These are phyloP conservation scores for Ochromonas danica DNA, from an alignment of 108 stramenopile genomes.

Conservation along the genomic window DNA sequence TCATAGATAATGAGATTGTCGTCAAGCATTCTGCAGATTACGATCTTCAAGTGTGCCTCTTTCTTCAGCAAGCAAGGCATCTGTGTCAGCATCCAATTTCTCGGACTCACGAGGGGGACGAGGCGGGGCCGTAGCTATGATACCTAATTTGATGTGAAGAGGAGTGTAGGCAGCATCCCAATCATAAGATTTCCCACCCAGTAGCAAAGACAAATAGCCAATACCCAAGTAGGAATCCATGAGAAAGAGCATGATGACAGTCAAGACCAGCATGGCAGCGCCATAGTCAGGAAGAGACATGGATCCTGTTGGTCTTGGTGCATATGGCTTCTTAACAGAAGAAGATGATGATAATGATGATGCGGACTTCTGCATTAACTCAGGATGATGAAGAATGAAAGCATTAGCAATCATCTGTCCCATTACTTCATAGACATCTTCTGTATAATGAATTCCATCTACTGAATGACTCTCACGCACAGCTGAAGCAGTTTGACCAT, in stretches of 20 bases:
- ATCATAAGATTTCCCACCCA: neutral
- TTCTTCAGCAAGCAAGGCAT: neutral
- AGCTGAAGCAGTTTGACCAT: neutral
- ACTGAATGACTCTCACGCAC: neutral
- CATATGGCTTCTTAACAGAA: constrained; percentile 5
- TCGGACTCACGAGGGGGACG: neutral
- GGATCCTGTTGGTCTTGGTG: constrained; percentile 20
- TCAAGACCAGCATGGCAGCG: neutral
- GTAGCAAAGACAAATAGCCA: constrained; percentile 8
- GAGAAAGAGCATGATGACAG: constrained; percentile 14
- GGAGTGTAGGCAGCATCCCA: constrained; percentile 27
- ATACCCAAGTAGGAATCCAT: constrained; percentile 29
- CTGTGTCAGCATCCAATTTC: too few species aligned
- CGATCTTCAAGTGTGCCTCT: too few species aligned
- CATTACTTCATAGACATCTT: constrained; percentile 27
- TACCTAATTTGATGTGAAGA: neutral
- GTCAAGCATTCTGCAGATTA: too few species aligned
- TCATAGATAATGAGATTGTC: too few species aligned
- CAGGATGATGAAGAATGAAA: neutral
- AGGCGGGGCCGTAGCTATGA: neutral
- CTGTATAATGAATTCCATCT: constrained; percentile 32
- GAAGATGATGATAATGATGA: too few species aligned
- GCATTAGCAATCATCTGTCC: constrained; percentile 25
- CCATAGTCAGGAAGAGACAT: constrained; percentile 26
- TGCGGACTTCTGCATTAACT: neutral